Percentiles rank a stretch among this genome's conserved stretches.
Evolutionary conservation across 2,329 filamentous ascomycete species (phyloP).

Genomic region (Sclerotinia borealis): DNA sequence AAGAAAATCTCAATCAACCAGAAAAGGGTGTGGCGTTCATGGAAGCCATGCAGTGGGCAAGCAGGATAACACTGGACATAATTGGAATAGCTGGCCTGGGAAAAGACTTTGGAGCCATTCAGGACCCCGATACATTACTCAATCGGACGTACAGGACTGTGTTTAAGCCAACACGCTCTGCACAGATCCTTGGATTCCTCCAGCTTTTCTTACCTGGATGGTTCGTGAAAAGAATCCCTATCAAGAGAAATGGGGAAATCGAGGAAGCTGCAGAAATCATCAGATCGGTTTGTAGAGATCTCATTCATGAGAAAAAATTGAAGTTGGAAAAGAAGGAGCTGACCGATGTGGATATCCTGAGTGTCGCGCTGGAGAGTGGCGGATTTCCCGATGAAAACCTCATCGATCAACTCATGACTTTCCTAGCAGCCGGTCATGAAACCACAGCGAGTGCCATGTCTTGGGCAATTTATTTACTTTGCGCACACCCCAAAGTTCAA

Average conservation of each 20-base stretch:
- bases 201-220: slow-evolving; percentile 56
- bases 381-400: slow-evolving; percentile 72
- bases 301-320: slow-evolving; percentile 66
- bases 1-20: background rate
- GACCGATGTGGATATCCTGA: slow-evolving; percentile 66
- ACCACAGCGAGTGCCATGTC: slow-evolving; percentile 70
- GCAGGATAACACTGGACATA: slow-evolving; percentile 66
- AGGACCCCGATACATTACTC: slow-evolving; percentile 53
- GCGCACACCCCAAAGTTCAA: slow-evolving; percentile 59
- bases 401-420: slow-evolving; percentile 87
- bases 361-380: slow-evolving; percentile 70
- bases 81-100: slow-evolving; percentile 69
- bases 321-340: slow-evolving; percentile 44
- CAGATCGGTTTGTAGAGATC: slow-evolving; percentile 57
- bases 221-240: slow-evolving; percentile 57
- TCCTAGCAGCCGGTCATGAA: slow-evolving; percentile 76
- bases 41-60: slow-evolving; percentile 57
- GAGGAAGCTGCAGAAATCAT: slow-evolving; percentile 50
- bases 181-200: slow-evolving; percentile 51
- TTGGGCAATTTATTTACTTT: slow-evolving; percentile 70
- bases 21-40: slow-evolving; percentile 38
- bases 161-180: slow-evolving; percentile 47
- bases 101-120: slow-evolving; percentile 61
- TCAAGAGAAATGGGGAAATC: slow-evolving; percentile 65
- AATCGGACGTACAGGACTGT: slow-evolving; percentile 50